Evolutionary conservation across 176 grass and related monocot genomes (phyloP).

Genomic region (Oropetium thomaeum): DNA sequence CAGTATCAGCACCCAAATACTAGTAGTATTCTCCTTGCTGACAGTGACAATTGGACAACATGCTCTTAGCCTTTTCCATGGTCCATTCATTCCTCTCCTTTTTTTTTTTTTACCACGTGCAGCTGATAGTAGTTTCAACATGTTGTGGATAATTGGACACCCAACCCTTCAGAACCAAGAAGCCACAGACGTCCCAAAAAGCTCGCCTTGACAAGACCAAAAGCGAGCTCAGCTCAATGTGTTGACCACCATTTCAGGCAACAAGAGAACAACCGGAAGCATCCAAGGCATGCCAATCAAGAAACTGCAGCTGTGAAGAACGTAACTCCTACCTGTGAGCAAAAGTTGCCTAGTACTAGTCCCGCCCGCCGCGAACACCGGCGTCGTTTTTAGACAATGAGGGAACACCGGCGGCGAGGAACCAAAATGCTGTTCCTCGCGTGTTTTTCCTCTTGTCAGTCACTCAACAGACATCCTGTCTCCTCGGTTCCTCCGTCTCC

Average conservation of each 20-base stretch:
- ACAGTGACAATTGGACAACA: neutral
- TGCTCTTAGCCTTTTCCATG: neutral
- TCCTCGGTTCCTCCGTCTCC: neutral
- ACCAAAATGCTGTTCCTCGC: neutral
- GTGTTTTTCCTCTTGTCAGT: neutral
- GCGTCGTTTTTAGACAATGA: neutral
- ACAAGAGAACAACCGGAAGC: neutral
- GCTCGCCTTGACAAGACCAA: neutral
- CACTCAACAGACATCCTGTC: neutral
- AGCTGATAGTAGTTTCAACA: neutral
- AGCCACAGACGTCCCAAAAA: neutral
- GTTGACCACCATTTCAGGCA: neutral
- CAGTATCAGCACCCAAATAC: neutral
- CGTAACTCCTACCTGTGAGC: too few relatives aligned
- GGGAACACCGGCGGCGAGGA: neutral
- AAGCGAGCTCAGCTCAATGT: neutral
- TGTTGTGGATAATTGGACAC: slow-evolving; percentile 6
- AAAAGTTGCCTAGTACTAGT: neutral
- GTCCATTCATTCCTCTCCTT: neutral
- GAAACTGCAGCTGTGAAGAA: neutral
- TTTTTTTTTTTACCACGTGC: neutral
- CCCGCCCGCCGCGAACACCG: slow-evolving; percentile 10
- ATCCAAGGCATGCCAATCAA: neutral
- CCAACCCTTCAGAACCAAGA: neutral
- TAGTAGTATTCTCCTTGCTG: neutral